Base-by-base conservation (phyloP, 1,284 basidiomycete genomes). In the Rhodotorula sp. region DNA sequence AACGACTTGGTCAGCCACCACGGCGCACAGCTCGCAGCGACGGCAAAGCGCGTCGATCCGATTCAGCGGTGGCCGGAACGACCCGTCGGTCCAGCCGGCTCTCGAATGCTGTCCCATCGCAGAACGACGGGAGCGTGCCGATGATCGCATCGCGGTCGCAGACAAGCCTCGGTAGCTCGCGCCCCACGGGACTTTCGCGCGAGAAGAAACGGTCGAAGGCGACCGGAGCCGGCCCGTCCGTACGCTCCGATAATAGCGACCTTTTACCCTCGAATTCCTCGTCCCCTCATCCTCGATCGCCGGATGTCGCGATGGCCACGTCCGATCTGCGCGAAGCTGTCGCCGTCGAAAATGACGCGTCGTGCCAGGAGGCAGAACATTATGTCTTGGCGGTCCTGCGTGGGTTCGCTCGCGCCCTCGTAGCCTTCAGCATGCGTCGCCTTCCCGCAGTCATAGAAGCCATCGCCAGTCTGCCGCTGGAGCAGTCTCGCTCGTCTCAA, bases 301-400 rank as follows among this genome's bases (percentile, higher is more conserved):
- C 64, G 5, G 34, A 38, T 86, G 26, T 84, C 85, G 34, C 85
- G 86, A 86, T 19, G 61, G 86, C 88, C 16, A 87, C 89, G 71
- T 83, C 84, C 15, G 19, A 21, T 16, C 38, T 26, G 21, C 59
- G 14, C 38, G 31, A 23, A 45, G 57, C 18, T 16, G 86, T 86
- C n/a, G 85, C 38, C 38, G 12, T 14, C 38, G 38, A 43, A 85
- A 26, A n/a, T 85, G 86, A 55, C 84, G 83, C 86, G 87, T 23
- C 89, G 19, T 56, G 63, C 18, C 26, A 66, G 68, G 84, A 86
- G 45, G 89, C 88, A 74, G 88, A 89, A 74, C 83, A 83, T 47
- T 87, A 89, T 65, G 92, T 92, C 31, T 89, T 93, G 77, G 87
- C 90, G 76, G 84, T 95, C 43, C 86, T 92, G 81, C 86, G 91